Percentiles rank a stretch among this genome's conserved stretches.
Conservation (phyloP, 2,329 filamentous ascomycete genomes). For the Apiospora aurea region DNA sequence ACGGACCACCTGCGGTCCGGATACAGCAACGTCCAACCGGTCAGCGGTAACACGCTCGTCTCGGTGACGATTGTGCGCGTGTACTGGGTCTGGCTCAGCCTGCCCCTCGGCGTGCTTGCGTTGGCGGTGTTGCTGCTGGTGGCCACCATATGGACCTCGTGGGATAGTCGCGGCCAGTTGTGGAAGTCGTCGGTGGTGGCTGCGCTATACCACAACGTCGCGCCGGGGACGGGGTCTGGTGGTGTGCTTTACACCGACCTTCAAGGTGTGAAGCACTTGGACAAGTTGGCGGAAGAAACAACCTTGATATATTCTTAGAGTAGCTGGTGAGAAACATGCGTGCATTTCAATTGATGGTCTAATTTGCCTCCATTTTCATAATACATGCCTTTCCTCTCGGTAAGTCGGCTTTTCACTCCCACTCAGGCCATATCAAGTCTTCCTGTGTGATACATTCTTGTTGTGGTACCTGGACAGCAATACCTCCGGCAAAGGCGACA, state of each 20-base stretch:
- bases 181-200: conserved; percentile 15
- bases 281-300: neutral
- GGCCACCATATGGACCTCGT: neutral
- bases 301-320: neutral
- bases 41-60: neutral
- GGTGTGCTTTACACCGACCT: neutral
- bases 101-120: neutral
- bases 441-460: too few species aligned
- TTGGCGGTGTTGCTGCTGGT: neutral
- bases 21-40: neutral
- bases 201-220: conserved; percentile 10
- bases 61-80: conserved; percentile 8
- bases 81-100: conserved; percentile 1
- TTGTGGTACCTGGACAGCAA: too few species aligned
- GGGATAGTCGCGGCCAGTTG: neutral
- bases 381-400: too few species aligned
- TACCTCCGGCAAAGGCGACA: too few species aligned
- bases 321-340: too few species aligned
- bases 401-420: too few species aligned
- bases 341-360: too few species aligned
- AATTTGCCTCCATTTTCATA: too few species aligned
- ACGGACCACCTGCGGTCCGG: conserved; percentile 28
- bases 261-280: neutral
- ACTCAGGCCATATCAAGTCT: too few species aligned
- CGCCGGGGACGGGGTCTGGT: too few species aligned